Percentiles rank a stretch among this genome's conserved stretches.
Evolutionary conservation across 2,329 filamentous ascomycete genomes (phyloP).

Genomic region (Chaetothyriales sp.): DNA sequence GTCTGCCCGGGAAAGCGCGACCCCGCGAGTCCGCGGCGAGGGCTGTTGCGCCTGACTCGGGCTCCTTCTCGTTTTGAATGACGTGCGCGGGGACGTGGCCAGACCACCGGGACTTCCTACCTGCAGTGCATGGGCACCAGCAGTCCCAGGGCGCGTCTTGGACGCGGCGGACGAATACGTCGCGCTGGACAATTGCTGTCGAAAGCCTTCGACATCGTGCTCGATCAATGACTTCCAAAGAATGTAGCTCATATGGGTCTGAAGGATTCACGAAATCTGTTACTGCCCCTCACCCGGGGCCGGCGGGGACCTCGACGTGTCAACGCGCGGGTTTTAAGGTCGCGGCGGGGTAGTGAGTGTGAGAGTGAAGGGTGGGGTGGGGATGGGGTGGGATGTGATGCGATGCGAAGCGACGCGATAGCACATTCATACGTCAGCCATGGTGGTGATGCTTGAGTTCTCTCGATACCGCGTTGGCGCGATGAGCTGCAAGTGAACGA

Average conservation of each 20-base stretch:
- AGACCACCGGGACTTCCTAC: conserved; percentile 27
- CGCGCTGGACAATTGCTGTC: conserved; percentile 67
- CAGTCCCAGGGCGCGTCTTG: conserved; percentile 19
- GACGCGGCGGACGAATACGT: conserved; percentile 32
- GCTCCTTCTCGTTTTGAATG: conserved; percentile 18
- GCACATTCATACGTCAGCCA: background rate
- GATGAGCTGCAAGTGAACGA: background rate
- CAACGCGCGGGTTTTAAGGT: conserved; percentile 92
- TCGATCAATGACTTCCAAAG: conserved; percentile 95
- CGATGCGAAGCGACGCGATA: too few relatives aligned
- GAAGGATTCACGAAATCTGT: conserved; percentile 16
- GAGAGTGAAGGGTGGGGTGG: background rate
- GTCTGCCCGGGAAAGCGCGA: conserved; percentile 46
- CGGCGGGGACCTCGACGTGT: conserved; percentile 76
- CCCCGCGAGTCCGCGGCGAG: conserved; percentile 3
- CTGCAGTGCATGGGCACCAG: conserved; percentile 31
- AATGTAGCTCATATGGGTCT: conserved; percentile 74
- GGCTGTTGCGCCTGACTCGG: conserved; percentile 4
- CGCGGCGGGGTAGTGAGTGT: background rate
- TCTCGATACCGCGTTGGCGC: background rate
- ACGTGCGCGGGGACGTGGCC: conserved; percentile 32
- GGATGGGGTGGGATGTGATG: too few relatives aligned
- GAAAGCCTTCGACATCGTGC: conserved; percentile 94
- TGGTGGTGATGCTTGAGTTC: background rate
- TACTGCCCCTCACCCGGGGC: conserved; percentile 53